Evolutionary conservation across 768 basidiomycete species (phyloP), one percentile per base, ranked within the genome.

Genomic region (Xerocomellus dryophilus): DNA sequence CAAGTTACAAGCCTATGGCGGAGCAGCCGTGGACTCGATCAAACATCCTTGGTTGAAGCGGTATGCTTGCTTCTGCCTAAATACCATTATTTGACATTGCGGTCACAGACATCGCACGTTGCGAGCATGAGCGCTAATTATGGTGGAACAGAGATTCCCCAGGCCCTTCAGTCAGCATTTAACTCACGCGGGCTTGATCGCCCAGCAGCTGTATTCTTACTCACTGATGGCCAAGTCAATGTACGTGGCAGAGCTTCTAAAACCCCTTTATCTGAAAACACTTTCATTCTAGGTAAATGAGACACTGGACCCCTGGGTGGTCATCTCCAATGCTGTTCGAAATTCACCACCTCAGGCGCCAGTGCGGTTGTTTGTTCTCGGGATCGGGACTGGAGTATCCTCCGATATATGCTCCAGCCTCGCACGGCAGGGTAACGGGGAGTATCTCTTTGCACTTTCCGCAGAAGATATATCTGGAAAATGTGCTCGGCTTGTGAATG

Each of bases 161-260:
- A 17, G 0, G 84, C 82, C 0, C 63, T 86, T 23, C 50, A 64
- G 5, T 25, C 45, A 2, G 76, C 76, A 21, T 71, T 83, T n/a
- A 27, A 48, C 2, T 62, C 62, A 6, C 74, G 80, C 7, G 63
- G 57, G 8, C 44, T 18, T 9, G 55, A 62, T 27, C 71, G 74
- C 1, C 73, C 83, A 1, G 79, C 80, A 1, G 75, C 70, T 8
- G 64, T 83, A 8, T 83, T 86, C 55, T 64, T 85, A 14, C 68
- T 86, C 29, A 86, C 85, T 2, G 85, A 84, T 52, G 84, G 84
- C 17, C 66, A 76, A 47, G 75, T 81, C 25, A 1, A 71, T 41
- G 55, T 66, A 32, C 4, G 61, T 49, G 0, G 5, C 21, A n/a
- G 35, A 9, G 5, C 4, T 14, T 34, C 27, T 20, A 21, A 46